phyloP scores from a whole-genome alignment of 371 early-diverging fungal genomes.

The Apophysomyces variabilis region DNA sequence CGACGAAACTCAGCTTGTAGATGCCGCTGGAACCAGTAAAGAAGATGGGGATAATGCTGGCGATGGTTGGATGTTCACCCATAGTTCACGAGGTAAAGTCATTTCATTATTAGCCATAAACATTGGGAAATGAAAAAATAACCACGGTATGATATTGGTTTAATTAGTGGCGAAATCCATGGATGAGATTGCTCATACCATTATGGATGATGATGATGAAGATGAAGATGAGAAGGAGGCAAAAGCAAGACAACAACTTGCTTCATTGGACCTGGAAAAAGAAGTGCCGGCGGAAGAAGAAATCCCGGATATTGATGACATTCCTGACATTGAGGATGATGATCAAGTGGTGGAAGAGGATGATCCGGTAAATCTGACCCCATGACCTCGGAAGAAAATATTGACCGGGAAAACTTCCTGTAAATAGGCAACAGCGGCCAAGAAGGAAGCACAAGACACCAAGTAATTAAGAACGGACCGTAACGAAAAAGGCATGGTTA shows the following conservation, averaged over 20 bases:
- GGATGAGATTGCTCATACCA: constrained; percentile 71
- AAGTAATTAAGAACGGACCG: constrained; percentile 15
- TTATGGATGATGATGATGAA: constrained; percentile 65
- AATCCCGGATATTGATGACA: constrained; percentile 81
- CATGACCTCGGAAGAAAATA: neutral
- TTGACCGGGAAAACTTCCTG: constrained; percentile 1
- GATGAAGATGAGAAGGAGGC: constrained; percentile 53
- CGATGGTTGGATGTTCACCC: constrained; percentile 88
- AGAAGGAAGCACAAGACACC: constrained; percentile 13
- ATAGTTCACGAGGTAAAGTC: constrained; percentile 50
- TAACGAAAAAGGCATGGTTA: neutral
- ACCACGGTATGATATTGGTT: too few relatives aligned
- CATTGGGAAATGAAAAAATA: too few relatives aligned
- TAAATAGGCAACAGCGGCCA: neutral
- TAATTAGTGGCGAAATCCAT: constrained; percentile 48
- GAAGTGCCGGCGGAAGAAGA: constrained; percentile 49
- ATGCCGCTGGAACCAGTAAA: constrained; percentile 26
- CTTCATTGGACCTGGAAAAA: constrained; percentile 28
- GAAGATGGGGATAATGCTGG: constrained; percentile 60
- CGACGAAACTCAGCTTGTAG: constrained; percentile 37
- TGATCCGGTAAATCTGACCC: constrained; percentile 54
- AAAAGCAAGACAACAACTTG: constrained; percentile 32
- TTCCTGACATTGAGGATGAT: constrained; percentile 93
- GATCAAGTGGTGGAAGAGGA: constrained; percentile 73
- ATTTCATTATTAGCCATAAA: neutral